Base-by-base conservation (phyloP, 1,284 basidiomycete species). In the Pseudozyma thailandica region DNA sequence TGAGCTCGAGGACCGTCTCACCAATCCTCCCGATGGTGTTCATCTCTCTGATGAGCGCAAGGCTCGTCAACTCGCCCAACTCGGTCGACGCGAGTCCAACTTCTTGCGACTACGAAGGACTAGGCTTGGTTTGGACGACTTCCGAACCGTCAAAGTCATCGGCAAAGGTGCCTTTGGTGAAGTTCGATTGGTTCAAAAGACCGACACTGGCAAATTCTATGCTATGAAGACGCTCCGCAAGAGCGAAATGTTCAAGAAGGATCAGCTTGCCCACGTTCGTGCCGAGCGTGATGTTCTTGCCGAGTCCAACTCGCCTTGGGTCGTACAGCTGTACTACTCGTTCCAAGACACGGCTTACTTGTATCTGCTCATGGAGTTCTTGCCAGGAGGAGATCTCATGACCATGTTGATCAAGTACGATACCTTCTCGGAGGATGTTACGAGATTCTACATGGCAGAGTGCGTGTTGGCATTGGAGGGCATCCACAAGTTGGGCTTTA, bases 361-460 rank as follows among this genome's bases (percentile, higher is more conserved):
- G 33, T 98, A 97, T 84, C 88, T 98, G 63, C 91, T 98, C 85
- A 98, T 98, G 95, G 95, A 98, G 84, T 98, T 98, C 85, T 86
- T 98, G 53, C 94, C 95, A 27, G 95, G 95, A 43, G 95, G 95
- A 21, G 95, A 98, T 84, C 86, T 98, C 64, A 98, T 98, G 95
- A 88, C 90, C 33, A 98, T 98, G 95, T 87, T 98, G 72, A 98
- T 98, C 90, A 98, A 98, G 85, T 98, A 98, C 84, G 95, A 98
- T 84, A 93, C 95, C 1, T 98, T 98, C 85, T 93, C 92, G 9
- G 95, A 98, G 84, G 95, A 98, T 82, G 95, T 98, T 35, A 96
- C 94, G 30, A 90, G 96, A 56, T 98, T 98, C 85, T 98, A 98
- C 85, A 97, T 98, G 89, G 95, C 95, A 39, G 95, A 98, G 85